Conservation (phyloP, 1,139 yeast genomes). For the Zygotorulaspora mrakii region DNA sequence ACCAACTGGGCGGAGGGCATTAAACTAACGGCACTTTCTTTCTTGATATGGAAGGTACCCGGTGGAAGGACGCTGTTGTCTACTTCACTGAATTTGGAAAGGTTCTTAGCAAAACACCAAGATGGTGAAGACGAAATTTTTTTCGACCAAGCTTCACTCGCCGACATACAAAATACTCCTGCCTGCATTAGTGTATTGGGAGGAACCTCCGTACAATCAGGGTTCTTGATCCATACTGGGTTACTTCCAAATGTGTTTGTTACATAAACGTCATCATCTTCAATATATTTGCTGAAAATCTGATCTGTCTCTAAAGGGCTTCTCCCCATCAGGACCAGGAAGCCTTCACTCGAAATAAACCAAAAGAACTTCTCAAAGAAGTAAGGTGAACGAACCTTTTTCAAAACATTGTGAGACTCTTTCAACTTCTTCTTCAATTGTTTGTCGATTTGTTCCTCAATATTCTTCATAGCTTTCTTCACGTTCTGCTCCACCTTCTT, state of each 20-base stretch:
- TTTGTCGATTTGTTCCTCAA: conserved; percentile 71
- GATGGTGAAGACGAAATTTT: conserved; percentile 80
- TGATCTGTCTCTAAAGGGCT: conserved; percentile 83
- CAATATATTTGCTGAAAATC: conserved; percentile 73
- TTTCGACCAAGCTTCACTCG: conserved; percentile 86
- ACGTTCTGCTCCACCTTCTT: conserved; percentile 78
- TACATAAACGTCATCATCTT: conserved; percentile 66
- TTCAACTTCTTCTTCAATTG: conserved; percentile 69
- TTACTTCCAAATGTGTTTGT: conserved; percentile 65
- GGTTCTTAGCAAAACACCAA: conserved; percentile 65
- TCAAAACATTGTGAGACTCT: conserved; percentile 59
- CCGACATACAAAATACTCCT: conserved; percentile 75
- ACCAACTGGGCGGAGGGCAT: conserved; percentile 81
- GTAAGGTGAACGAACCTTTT: conserved; percentile 63
- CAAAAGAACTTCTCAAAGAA: conserved; percentile 95
- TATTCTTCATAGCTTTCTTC: conserved; percentile 73
- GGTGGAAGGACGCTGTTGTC: conserved; percentile 62
- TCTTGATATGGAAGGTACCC: conserved; percentile 58
- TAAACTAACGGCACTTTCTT: conserved; percentile 51
- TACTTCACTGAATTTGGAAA: conserved; percentile 59
- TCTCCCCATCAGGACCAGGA: conserved; percentile 80
- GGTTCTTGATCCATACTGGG: conserved; percentile 78
- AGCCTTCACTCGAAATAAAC: conserved; percentile 89
- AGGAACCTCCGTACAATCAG: conserved; percentile 49
- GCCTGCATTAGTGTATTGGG: conserved; percentile 90